Conservation (phyloP, 2,329 filamentous ascomycete genomes). For the Dothideomycetes sp. region DNA sequence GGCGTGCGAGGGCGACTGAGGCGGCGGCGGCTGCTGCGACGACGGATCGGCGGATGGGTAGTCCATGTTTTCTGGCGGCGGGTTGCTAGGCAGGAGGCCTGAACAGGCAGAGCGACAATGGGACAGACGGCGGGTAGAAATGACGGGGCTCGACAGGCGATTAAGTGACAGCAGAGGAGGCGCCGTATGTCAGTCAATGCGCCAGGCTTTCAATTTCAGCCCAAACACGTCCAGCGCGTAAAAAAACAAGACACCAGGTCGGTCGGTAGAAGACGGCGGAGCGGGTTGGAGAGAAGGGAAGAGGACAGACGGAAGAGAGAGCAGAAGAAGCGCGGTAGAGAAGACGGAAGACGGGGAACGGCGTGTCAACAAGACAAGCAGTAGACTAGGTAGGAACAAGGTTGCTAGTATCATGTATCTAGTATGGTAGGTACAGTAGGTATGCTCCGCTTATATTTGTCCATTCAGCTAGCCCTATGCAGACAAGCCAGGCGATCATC, state of each 20-base stretch:
- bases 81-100: conserved; percentile 8
- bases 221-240: conserved; percentile 6
- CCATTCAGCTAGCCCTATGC: too few relatives aligned
- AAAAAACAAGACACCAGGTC: conserved; percentile 3
- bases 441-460: too few relatives aligned
- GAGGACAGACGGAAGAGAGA: background rate
- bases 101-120: background rate
- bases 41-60: background rate
- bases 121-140: background rate
- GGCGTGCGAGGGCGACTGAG: conserved; percentile 11
- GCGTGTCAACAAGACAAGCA: too few relatives aligned
- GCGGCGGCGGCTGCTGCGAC: conserved; percentile 3
- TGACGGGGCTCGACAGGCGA: background rate
- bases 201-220: conserved; percentile 5
- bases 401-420: too few relatives aligned
- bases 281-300: background rate
- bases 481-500: too few relatives aligned
- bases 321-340: too few relatives aligned
- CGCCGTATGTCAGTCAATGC: conserved; percentile 11
- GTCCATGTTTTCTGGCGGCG: background rate
- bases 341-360: too few relatives aligned
- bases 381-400: too few relatives aligned
- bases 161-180: conserved; percentile 7
- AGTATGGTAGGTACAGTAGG: too few relatives aligned
- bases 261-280: too few relatives aligned